These are phyloP conservation scores for Aureobasidium uvarum DNA, from an alignment of 2,329 filamentous ascomycete species.

Conservation along the genomic window DNA sequence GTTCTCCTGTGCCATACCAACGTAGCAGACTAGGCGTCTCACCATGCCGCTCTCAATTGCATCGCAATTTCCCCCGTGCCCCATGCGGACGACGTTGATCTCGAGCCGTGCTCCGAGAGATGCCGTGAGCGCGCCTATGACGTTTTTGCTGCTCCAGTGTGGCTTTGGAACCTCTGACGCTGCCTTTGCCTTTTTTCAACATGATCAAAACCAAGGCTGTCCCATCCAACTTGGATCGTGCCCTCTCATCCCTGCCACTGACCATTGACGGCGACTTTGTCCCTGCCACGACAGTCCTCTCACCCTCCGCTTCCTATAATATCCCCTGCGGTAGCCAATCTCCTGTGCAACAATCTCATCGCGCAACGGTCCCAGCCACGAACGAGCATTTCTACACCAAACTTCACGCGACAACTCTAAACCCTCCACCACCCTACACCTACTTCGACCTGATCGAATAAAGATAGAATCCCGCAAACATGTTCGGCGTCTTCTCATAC, in stretches of 20 bases:
- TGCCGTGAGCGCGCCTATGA: conserved; percentile 3
- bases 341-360: neutral
- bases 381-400: neutral
- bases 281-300: neutral
- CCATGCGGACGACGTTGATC: conserved; percentile 2
- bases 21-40: neutral
- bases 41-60: neutral
- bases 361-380: conserved; percentile 21
- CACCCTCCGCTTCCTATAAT: neutral
- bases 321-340: neutral
- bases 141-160: conserved; percentile 5
- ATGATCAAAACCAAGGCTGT: conserved; percentile 5
- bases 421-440: neutral
- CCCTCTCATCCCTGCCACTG: conserved; percentile 6
- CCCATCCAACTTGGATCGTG: conserved; percentile 7
- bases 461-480: conserved; percentile 29
- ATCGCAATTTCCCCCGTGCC: conserved; percentile 14
- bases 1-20: neutral
- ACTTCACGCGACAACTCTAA: neutral
- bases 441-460: neutral
- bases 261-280: conserved; percentile 7
- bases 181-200: conserved; percentile 15
- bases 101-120: conserved; percentile 1
- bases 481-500: conserved; percentile 50
- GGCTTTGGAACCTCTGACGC: conserved; percentile 6